Base-by-base conservation (phyloP, 192 early-diverging fungal genomes). In the Spinellus fusiger region DNA sequence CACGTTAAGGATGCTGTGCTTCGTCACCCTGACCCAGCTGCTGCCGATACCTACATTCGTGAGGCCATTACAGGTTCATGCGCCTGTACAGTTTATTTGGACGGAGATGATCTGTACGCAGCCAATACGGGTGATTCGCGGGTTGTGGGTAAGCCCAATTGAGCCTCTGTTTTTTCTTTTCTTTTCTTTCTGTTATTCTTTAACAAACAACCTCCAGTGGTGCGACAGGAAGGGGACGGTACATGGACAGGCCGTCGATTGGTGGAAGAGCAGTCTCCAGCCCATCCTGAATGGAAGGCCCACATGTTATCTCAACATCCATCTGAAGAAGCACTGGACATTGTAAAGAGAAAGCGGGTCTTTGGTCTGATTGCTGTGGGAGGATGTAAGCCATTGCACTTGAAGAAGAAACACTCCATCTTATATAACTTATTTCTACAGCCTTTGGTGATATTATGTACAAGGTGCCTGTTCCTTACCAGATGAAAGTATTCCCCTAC, bases 151-250 rank as follows among this genome's bases (percentile, higher is more conserved):
- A 78, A 73, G 66, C 54, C n/a, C n/a, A n/a, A n/a, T n/a, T n/a
- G 3, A 8, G 78, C 66, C 33, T 27, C 55, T 86, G 81, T 78
- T 72, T 66, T 54, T 78, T 80, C 0, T 63, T 81, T 16, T 71
- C 76, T 22, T 70, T 93, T 40, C 84, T 83, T 23, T 65, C 76
- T 15, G 15, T 25, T 86, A 91, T 67, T 84, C 87, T 53, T 88
- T n/a, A n/a, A 79, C 20, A 78, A 77, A 7, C 77, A 25, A 70
- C 69, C 55, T 77, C 18, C 73, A 49, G 64, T 69, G 18, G 90
- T 90, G 48, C 89, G 92, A 66, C 90, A 91, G 5, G 85, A 80
- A 2, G 89, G 90, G 66, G 75, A 86, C 38, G 52, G 71, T 15
- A 74, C 80, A 15, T 84, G 86, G 25, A 70, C 84, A 10, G 54